These are phyloP conservation scores for Malus hybrid DNA, from an alignment of 331 rosid genomes.

Conservation along the genomic window DNA sequence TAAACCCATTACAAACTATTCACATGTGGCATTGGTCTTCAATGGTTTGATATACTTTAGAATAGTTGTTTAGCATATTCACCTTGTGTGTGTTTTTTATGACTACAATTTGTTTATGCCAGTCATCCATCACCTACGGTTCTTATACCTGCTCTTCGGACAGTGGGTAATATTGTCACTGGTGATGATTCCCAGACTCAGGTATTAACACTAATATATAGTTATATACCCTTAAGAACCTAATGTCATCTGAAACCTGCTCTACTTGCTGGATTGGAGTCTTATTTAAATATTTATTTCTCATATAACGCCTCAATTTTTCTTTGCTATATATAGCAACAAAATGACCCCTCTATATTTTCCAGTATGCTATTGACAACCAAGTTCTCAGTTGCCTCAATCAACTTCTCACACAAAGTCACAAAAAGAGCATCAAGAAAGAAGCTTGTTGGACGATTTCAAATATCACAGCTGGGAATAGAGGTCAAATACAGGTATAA, in stretches of 20 bases:
- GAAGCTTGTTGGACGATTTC: slow-evolving; percentile 82
- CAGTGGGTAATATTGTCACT: slow-evolving; percentile 53
- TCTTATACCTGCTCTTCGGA: slow-evolving; percentile 60
- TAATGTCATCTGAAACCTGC: background rate
- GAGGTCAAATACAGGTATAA: slow-evolving; percentile 57
- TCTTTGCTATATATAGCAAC: background rate
- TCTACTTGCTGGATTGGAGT: background rate
- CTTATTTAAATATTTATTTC: background rate
- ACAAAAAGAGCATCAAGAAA: slow-evolving; percentile 65
- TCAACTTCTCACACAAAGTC: slow-evolving; percentile 54
- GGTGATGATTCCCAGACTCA: slow-evolving; percentile 68
- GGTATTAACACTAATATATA: slow-evolving; percentile 24
- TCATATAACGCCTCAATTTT: background rate
- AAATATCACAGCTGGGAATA: slow-evolving; percentile 69
- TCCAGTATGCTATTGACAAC: slow-evolving; percentile 51
- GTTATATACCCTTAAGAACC: background rate
- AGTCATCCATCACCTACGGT: slow-evolving; percentile 57
- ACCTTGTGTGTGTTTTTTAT: background rate
- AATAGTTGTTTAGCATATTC: background rate
- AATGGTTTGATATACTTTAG: background rate
- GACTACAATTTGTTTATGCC: slow-evolving; percentile 18
- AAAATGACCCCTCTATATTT: slow-evolving; percentile 4
- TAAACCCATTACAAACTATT: background rate
- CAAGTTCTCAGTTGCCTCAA: slow-evolving; percentile 47
- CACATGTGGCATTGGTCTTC: background rate